Conservation (phyloP, 140 eudicot genomes). For the Bidens hawaiensis region DNA sequence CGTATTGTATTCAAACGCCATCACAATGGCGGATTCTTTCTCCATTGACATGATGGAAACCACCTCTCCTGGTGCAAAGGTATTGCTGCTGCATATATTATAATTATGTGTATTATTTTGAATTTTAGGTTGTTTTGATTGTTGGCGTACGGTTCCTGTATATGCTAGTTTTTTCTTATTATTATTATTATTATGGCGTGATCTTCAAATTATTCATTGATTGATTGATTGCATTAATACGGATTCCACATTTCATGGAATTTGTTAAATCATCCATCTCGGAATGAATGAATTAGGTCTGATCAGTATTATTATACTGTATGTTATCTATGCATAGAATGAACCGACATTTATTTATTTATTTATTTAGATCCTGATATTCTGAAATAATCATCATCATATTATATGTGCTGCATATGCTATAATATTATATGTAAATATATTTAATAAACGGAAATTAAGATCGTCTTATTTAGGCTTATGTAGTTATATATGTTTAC, state of each 20-base stretch:
- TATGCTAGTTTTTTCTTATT: not conserved
- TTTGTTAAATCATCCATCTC: conserved; percentile 8
- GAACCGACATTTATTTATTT: too few relatives aligned
- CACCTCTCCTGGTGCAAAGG: conserved; percentile 52
- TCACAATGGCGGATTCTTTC: conserved; percentile 64
- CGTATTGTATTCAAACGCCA: conserved; percentile 41
- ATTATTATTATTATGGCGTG: not conserved
- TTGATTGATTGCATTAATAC: not conserved
- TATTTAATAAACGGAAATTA: not conserved
- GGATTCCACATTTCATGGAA: conserved; percentile 10
- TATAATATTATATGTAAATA: not conserved
- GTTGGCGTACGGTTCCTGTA: not conserved
- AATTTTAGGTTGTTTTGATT: not conserved
- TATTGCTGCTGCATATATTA: conserved; percentile 24
- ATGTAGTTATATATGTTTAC: not conserved
- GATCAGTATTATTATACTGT: not conserved
- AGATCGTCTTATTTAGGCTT: not conserved
- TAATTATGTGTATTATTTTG: not conserved
- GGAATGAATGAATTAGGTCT: not conserved
- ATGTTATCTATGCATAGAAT: too few relatives aligned
- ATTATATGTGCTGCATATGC: not conserved
- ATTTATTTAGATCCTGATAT: conserved; percentile 8
- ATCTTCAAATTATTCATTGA: conserved; percentile 9
- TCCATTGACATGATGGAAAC: conserved; percentile 61
- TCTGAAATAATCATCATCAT: not conserved